A percentile compares a stretch with the other conserved stretches of the same genome.
These are phyloP conservation scores for Pyrrhoderma noxium DNA, from an alignment of 1,284 basidiomycete species.

Conservation along the genomic window DNA sequence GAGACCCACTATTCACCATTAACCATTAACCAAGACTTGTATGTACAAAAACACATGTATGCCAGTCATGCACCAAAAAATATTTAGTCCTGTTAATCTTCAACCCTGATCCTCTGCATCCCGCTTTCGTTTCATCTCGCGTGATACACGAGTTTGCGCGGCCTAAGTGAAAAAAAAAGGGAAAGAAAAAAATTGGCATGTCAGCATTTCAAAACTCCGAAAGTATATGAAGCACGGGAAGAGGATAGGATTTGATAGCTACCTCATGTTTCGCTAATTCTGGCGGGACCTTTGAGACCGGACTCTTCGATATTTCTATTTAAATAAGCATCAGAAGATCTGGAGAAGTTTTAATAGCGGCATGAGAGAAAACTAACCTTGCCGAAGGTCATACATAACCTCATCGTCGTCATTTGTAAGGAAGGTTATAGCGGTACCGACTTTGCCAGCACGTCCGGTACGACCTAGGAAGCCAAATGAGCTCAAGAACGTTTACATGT, in stretches of 20 bases:
- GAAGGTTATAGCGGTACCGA: conserved; percentile 91
- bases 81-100: conserved; percentile 14
- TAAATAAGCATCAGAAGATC: neutral
- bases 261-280: conserved; percentile 84
- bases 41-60: too few species aligned
- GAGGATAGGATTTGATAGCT: neutral
- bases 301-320: conserved; percentile 86
- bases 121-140: conserved; percentile 88
- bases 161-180: conserved; percentile 27
- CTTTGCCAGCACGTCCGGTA: conserved; percentile 95
- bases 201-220: neutral
- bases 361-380: conserved; percentile 43
- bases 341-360: neutral
- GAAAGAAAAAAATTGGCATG: neutral
- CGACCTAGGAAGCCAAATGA: conserved; percentile 47
- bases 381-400: conserved; percentile 90
- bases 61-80: too few species aligned
- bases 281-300: conserved; percentile 80
- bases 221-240: neutral
- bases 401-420: conserved; percentile 93
- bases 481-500: conserved; percentile 13
- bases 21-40: too few species aligned
- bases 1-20: too few species aligned
- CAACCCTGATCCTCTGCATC: conserved; percentile 66
- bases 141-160: conserved; percentile 80